These are phyloP conservation scores for Cryptococcus maquisensis DNA, from an alignment of 1,284 basidiomycete genomes.

Conservation along the genomic window DNA sequence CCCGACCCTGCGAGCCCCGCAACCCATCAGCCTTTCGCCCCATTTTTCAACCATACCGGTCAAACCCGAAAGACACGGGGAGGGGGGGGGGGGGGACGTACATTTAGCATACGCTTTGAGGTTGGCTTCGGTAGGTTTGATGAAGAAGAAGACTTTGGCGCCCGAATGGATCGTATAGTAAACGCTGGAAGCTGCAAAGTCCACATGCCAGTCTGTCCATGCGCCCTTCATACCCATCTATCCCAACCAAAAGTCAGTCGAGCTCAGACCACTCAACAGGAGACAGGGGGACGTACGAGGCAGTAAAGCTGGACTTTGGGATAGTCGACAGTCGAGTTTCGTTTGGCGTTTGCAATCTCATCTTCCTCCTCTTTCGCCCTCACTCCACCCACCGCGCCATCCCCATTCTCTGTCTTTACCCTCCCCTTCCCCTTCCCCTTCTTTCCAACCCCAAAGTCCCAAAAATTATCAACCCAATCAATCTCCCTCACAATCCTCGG, in stretches of 20 bases:
- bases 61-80: no score
- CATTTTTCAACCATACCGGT: no score
- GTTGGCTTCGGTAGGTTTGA: conserved; percentile 81
- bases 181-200: conserved; percentile 91
- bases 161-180: conserved; percentile 86
- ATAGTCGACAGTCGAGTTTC: conserved; percentile 51
- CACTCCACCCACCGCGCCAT: no score
- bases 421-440: conserved; percentile 2
- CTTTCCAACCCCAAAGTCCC: conserved; percentile 55
- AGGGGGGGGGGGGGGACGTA: conserved; percentile 13
- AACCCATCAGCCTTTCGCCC: neutral
- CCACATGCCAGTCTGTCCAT: conserved; percentile 97
- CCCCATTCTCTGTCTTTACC: conserved; percentile 40
- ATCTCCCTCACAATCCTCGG: conserved; percentile 81
- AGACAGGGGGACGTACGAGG: conserved; percentile 66
- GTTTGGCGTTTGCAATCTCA: conserved; percentile 17
- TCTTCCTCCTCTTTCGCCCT: conserved; percentile 14
- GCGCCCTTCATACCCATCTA: conserved; percentile 56
- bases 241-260: conserved; percentile 42
- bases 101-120: conserved; percentile 62
- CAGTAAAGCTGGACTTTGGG: conserved; percentile 97
- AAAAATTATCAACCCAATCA: conserved; percentile 96
- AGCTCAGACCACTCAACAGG: neutral
- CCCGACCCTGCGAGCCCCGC: conserved; percentile 60
- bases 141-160: conserved; percentile 88